phyloP scores from a whole-genome alignment of 768 basidiomycete genomes.

The Auricularia sp. region DNA sequence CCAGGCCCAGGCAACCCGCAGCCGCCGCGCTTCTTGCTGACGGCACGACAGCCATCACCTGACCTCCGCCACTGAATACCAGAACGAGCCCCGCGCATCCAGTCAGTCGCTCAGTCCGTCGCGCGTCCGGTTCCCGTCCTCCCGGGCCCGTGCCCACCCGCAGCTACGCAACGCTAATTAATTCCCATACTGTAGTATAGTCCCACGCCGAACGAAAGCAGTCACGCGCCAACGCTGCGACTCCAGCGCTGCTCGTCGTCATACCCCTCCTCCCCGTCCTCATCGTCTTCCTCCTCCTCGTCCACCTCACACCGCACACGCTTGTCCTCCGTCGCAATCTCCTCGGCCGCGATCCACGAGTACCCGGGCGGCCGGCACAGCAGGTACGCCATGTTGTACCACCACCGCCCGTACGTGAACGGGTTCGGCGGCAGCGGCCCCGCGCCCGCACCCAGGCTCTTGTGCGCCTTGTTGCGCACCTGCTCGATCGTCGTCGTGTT shows the following conservation, averaged over 20 bases:
- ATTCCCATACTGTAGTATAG: not conserved
- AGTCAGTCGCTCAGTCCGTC: not conserved
- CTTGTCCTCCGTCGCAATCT: conserved; percentile 56
- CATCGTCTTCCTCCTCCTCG: conserved; percentile 16
- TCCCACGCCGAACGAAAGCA: not conserved
- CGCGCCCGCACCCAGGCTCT: conserved; percentile 49
- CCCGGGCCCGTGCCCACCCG: no score
- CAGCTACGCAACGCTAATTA: no score
- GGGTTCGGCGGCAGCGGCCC: conserved; percentile 60
- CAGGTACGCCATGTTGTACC: conserved; percentile 61
- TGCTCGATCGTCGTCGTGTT: conserved; percentile 94
- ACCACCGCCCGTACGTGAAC: conserved; percentile 72
- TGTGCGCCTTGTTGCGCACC: conserved; percentile 83
- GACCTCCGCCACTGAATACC: not conserved
- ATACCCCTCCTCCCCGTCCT: conserved; percentile 17
- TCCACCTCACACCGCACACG: conserved; percentile 56
- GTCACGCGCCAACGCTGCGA: not conserved
- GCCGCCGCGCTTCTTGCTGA: not conserved
- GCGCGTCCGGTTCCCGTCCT: no score
- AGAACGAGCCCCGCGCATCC: not conserved
- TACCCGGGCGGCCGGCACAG: conserved; percentile 72
- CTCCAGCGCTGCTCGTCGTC: not conserved
- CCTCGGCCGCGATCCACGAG: conserved; percentile 65
- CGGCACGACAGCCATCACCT: not conserved
- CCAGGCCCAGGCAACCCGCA: no score